Evolutionary conservation across 192 early-diverging fungal genomes (phyloP).

Genomic region (Hyaloraphidium curvatum): DNA sequence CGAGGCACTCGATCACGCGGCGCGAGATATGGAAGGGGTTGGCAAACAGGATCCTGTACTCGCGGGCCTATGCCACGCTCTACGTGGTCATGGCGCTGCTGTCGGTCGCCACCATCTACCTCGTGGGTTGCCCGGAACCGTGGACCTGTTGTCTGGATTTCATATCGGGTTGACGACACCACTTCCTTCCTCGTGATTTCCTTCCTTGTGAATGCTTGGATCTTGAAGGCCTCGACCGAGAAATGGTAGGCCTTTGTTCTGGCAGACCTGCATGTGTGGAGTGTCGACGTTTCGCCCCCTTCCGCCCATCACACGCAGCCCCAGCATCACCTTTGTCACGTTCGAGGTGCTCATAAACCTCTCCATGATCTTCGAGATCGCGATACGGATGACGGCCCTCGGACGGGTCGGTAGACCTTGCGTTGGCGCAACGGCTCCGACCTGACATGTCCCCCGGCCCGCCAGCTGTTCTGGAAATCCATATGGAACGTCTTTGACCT

Average conservation of each 20-base stretch:
- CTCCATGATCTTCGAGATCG: neutral
- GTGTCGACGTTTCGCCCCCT: too few relatives aligned
- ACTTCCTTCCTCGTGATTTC: neutral
- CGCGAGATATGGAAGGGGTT: neutral
- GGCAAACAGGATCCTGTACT: neutral
- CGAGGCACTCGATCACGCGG: too few relatives aligned
- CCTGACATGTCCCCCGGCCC: too few relatives aligned
- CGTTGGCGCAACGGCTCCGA: too few relatives aligned
- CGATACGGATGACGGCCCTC: neutral
- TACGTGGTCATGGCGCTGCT: neutral
- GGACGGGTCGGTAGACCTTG: too few relatives aligned
- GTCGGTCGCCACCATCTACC: neutral
- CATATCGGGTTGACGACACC: neutral
- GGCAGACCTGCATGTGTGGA: too few relatives aligned
- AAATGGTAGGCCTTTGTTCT: too few relatives aligned
- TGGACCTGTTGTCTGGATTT: neutral
- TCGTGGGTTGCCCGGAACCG: neutral
- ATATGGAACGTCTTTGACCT: slow-evolving; percentile 2
- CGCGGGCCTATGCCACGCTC: neutral
- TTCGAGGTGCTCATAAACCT: neutral
- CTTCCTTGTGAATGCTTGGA: too few relatives aligned
- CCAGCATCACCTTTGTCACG: neutral
- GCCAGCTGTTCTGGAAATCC: neutral
- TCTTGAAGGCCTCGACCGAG: too few relatives aligned
- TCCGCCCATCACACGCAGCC: neutral